Evolutionary conservation across 108 stramenopile species (phyloP).

Genomic region (Conticribra guillardii): DNA sequence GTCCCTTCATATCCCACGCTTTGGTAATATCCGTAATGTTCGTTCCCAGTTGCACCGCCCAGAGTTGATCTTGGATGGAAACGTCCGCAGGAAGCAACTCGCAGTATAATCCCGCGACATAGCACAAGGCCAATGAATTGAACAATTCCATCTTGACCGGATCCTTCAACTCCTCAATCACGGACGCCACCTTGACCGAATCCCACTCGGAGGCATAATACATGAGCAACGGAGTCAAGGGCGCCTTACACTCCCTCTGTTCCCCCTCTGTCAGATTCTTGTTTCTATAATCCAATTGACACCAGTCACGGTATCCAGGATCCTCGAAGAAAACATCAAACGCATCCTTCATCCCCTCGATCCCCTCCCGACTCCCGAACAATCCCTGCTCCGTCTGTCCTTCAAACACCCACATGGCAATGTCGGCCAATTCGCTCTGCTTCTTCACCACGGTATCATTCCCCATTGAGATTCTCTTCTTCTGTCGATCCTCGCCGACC

Average conservation of each 20-base stretch:
- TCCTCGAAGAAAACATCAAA: conserved; percentile 50
- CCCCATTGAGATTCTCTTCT: background rate
- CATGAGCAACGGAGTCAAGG: conserved; percentile 40
- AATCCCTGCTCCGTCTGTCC: conserved; percentile 33
- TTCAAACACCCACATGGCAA: conserved; percentile 61
- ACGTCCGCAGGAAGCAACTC: conserved; percentile 20
- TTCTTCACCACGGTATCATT: background rate
- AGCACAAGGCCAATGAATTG: conserved; percentile 43
- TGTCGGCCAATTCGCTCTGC: conserved; percentile 35
- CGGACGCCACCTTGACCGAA: conserved; percentile 28
- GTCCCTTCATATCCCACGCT: conserved; percentile 52
- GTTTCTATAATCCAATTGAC: conserved; percentile 38
- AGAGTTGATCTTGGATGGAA: conserved; percentile 19
- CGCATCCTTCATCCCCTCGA: conserved; percentile 50
- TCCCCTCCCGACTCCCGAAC: conserved; percentile 34
- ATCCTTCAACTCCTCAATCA: conserved; percentile 40
- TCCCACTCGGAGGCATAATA: conserved; percentile 57
- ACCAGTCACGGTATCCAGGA: conserved; percentile 33
- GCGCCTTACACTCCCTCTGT: conserved; percentile 35
- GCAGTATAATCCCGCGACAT: conserved; percentile 32
- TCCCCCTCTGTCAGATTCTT: background rate
- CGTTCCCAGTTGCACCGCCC: conserved; percentile 9
- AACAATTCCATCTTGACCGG: conserved; percentile 35
- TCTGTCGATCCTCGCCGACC: conserved; percentile 9
- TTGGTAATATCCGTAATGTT: conserved; percentile 31